phyloP scores from a whole-genome alignment of 768 basidiomycete species.

The Chalciporus piperatus region DNA sequence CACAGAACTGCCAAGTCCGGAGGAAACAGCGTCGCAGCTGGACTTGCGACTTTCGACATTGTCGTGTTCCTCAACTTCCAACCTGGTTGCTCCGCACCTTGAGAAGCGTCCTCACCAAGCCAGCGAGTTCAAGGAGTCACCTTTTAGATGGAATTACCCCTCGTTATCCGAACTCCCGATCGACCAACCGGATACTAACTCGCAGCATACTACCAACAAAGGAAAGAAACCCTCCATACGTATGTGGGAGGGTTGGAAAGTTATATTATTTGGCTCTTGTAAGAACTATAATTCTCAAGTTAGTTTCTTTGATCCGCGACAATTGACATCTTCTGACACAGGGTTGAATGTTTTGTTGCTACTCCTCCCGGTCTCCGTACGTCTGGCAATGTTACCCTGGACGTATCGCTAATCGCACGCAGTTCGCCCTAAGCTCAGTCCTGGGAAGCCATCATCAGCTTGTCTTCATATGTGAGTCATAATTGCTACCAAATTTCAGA shows the following conservation, averaged over 20 bases:
- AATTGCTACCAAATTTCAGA: not conserved
- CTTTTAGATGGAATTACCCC: conserved; percentile 32
- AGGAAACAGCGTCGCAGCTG: conserved; percentile 16
- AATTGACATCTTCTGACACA: conserved; percentile 23
- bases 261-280: conserved; percentile 59
- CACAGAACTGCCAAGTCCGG: conserved; percentile 6
- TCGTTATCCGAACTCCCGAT: conserved; percentile 18
- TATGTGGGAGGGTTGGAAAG: conserved; percentile 50
- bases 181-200: conserved; percentile 3
- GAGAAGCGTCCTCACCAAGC: conserved; percentile 4
- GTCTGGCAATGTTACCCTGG: conserved; percentile 17
- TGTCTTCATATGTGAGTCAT: conserved; percentile 57
- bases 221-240: conserved; percentile 12
- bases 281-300: conserved; percentile 16
- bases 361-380: conserved; percentile 66
- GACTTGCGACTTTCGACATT: conserved; percentile 24
- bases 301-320: not conserved
- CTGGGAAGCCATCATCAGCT: conserved; percentile 48
- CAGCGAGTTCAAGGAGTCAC: conserved; percentile 27
- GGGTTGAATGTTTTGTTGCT: conserved; percentile 71
- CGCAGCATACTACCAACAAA: not conserved
- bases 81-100: conserved; percentile 21
- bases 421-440: conserved; percentile 58
- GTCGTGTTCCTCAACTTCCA: conserved; percentile 22
- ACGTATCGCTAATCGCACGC: not conserved